A percentile compares a stretch with the other conserved stretches of the same genome.
These are phyloP conservation scores for Rosellinia necatrix DNA, from an alignment of 2,329 filamentous ascomycete genomes.

Conservation along the genomic window DNA sequence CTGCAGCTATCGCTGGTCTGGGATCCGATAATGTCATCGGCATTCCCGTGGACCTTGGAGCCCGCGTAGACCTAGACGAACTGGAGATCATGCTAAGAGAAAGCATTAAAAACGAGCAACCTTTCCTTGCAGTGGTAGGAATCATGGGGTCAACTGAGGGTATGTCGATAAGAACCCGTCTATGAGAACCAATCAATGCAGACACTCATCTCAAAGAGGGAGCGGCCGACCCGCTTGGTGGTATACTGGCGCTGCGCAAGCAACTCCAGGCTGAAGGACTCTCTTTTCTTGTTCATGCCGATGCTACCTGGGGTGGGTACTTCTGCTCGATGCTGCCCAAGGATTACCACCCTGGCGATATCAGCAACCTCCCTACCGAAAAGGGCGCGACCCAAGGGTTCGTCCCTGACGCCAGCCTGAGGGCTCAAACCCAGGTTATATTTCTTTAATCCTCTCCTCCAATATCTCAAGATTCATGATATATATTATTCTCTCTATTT, in stretches of 20 bases:
- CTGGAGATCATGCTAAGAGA: constrained; percentile 42
- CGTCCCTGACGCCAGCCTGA: constrained; percentile 44
- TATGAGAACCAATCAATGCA: not conserved
- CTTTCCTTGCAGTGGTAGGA: constrained; percentile 50
- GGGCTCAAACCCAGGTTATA: constrained; percentile 41
- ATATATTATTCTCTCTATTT: too few species aligned
- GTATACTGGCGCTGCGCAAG: constrained; percentile 47
- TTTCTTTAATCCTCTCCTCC: not conserved
- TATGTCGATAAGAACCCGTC: constrained; percentile 5
- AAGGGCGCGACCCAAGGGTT: constrained; percentile 38
- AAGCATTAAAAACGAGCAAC: constrained; percentile 36
- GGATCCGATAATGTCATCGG: constrained; percentile 48
- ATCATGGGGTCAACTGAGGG: constrained; percentile 54
- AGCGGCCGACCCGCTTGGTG: constrained; percentile 47
- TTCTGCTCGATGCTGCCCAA: constrained; percentile 51
- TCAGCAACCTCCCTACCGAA: constrained; percentile 36
- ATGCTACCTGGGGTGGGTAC: constrained; percentile 57
- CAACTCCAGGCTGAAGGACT: constrained; percentile 48
- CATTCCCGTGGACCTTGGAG: constrained; percentile 47
- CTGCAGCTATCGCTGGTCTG: constrained; percentile 49
- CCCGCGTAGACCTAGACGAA: constrained; percentile 43
- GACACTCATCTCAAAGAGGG: constrained; percentile 42
- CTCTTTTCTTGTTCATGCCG: constrained; percentile 52
- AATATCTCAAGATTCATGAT: not conserved
- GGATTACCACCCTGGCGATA: constrained; percentile 36